A percentile compares a stretch with the other conserved stretches of the same genome.
These are phyloP conservation scores for Prunella vulgaris DNA, from an alignment of 257 asterid genomes.

Conservation along the genomic window DNA sequence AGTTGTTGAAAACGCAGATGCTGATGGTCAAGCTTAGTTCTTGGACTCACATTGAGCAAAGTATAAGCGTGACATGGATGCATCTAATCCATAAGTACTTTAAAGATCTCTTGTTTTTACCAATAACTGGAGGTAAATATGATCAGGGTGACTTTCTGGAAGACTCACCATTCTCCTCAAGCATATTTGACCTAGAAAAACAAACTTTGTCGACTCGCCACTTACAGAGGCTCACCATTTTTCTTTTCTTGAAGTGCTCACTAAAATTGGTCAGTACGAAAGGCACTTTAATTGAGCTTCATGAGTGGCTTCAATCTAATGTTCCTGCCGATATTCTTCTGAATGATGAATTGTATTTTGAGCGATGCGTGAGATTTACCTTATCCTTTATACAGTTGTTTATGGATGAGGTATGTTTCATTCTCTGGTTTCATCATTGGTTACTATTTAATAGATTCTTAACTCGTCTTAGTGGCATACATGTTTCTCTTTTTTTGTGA, in stretches of 20 bases:
- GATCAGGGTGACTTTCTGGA: conserved; percentile 45
- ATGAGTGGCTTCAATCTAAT: conserved; percentile 63
- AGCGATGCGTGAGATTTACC: conserved; percentile 47
- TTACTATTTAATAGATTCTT: background rate
- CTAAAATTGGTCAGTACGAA: conserved; percentile 35
- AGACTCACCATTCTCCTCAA: conserved; percentile 70
- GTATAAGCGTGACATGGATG: conserved; percentile 51
- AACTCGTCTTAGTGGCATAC: background rate
- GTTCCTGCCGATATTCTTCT: conserved; percentile 40
- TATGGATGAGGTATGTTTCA: conserved; percentile 78
- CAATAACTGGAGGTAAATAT: conserved; percentile 37
- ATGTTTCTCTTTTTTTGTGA: background rate
- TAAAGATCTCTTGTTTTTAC: conserved; percentile 51
- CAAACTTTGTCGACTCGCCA: conserved; percentile 39
- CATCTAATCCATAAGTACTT: conserved; percentile 59
- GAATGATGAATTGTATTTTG: conserved; percentile 35
- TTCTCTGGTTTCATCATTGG: conserved; percentile 1
- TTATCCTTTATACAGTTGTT: conserved; percentile 69
- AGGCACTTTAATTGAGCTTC: conserved; percentile 48
- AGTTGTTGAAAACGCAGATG: conserved; percentile 42
- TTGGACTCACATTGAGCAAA: conserved; percentile 32
- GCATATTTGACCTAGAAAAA: conserved; percentile 33
- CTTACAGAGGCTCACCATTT: conserved; percentile 63
- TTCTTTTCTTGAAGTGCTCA: conserved; percentile 69
- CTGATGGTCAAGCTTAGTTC: conserved; percentile 67